Percentiles rank a stretch among this genome's conserved stretches.
Conservation (phyloP, 2,329 filamentous ascomycete species). For the Colletotrichum salicis region DNA sequence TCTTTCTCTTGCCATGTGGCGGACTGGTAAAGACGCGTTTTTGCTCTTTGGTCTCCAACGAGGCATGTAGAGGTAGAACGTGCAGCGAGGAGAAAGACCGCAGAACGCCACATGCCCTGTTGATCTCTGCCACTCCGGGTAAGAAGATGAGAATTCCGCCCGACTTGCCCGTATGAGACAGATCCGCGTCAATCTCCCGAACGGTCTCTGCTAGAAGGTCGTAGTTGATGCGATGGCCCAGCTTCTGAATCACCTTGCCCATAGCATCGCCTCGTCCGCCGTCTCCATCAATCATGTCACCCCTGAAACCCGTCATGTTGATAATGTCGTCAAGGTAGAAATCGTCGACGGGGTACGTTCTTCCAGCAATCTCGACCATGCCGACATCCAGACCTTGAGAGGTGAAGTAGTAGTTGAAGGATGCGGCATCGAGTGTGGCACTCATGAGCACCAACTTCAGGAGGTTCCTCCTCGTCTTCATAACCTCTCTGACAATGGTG, state of each 20-base stretch:
- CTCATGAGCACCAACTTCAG: constrained; percentile 96
- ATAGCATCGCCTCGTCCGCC: constrained; percentile 62
- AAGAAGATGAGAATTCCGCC: constrained; percentile 97
- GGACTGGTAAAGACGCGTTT: constrained; percentile 83
- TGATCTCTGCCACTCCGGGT: constrained; percentile 92
- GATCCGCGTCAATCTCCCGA: constrained; percentile 80
- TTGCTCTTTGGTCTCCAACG: constrained; percentile 88
- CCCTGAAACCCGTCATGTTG: constrained; percentile 77
- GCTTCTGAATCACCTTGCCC: constrained; percentile 75
- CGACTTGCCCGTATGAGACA: constrained; percentile 71
- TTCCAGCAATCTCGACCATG: constrained; percentile 84
- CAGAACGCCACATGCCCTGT: constrained; percentile 77
- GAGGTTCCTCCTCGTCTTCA: constrained; percentile 78
- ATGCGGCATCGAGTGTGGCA: constrained; percentile 88
- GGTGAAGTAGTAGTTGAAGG: constrained; percentile 87
- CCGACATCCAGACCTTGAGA: constrained; percentile 76
- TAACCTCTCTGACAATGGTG: constrained; percentile 84
- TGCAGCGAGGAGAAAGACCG: constrained; percentile 72
- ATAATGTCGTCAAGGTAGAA: constrained; percentile 91
- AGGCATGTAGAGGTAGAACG: constrained; percentile 90
- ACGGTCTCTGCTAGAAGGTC: constrained; percentile 84
- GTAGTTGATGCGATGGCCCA: constrained; percentile 92
- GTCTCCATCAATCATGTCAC: constrained; percentile 58
- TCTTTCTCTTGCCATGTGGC: constrained; percentile 84
- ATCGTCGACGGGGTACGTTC: constrained; percentile 90